Percentiles rank a stretch among this genome's conserved stretches.
Conservation (phyloP, 345 rosid genomes). For the Populus alba region DNA sequence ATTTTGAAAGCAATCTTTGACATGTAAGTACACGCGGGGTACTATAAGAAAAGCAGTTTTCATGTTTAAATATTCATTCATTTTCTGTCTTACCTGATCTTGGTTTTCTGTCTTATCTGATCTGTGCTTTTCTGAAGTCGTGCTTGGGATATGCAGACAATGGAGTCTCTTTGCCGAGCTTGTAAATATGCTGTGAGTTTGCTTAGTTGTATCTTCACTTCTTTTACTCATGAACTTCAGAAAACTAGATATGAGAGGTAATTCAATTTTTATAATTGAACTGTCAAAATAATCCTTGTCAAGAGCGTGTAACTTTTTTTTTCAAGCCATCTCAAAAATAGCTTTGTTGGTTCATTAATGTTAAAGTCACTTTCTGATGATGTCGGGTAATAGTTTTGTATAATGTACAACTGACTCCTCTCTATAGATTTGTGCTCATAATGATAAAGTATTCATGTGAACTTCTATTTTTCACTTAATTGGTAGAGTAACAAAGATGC, state of each 20-base stretch:
- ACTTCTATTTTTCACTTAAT: neutral
- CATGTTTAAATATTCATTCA: conserved; percentile 7
- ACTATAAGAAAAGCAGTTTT: neutral
- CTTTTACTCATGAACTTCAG: conserved; percentile 3
- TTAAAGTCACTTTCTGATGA: neutral
- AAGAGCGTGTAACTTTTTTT: neutral
- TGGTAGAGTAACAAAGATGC: neutral
- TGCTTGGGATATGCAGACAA: conserved; percentile 99
- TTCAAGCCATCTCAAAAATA: neutral
- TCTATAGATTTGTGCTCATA: neutral
- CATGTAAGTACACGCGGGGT: conserved; percentile 50
- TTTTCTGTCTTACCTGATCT: conserved; percentile 21
- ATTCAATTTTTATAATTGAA: neutral
- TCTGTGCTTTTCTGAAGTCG: conserved; percentile 55
- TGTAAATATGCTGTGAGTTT: conserved; percentile 98
- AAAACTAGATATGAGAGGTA: neutral
- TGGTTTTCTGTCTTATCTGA: conserved; percentile 17
- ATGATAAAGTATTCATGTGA: neutral
- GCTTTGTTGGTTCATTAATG: neutral
- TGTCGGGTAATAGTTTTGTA: neutral
- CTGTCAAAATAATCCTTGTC: neutral
- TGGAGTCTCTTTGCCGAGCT: conserved; percentile 99
- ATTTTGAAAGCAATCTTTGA: conserved; percentile 85
- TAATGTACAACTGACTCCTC: neutral
- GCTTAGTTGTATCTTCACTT: conserved; percentile 8